Base-by-base conservation (phyloP, 805 yeast genomes). In the Candida arabinofermentans region DNA sequence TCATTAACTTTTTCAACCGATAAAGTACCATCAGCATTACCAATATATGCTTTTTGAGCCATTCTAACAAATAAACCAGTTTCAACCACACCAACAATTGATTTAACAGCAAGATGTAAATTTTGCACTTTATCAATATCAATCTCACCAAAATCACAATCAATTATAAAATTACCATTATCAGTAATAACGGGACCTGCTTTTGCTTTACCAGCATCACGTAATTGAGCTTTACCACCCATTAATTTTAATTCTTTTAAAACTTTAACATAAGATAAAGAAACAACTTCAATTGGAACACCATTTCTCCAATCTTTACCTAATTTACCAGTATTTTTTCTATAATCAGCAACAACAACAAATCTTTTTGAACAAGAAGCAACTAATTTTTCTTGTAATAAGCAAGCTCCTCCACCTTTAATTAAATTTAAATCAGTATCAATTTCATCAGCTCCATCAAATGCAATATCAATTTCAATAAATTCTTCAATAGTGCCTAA, bases 101-200 rank as follows among this genome's bases (percentile, higher is more conserved):
- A 57, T 63, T 86, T 88, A 60, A 93, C 78, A 52, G 75, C 59
- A 21, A 57, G 44, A 59, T 90, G 88, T 49, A 93, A 74, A 27
- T 45, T 49, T 8, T 40, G 53, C 2, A 79, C 77, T 40, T 71
- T 60, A 9, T 50, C 52, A 18, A 54, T 58, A 17, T 79, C 77
- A 39, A 93, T 78, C 44, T 74, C 76, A 30, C 96, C 97, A 58
- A 93, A 90, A 59, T 89, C 86, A 24, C 96, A 95, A 64, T 93
- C 99, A 46, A 93, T 78, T 48, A 93, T 74, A 61, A 89, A 87
- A 64, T 91, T 91, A 64, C 90, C 89, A 67, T 93, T 93, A 64
- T 93, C 99, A 26, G 99, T 91, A 50, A 93, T 84, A 24, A 89
- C 83, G 12, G 99, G 98, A 19, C 99, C 99, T 8, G 99, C 99